Evolutionary conservation across 2,329 filamentous ascomycete genomes (phyloP), one percentile per base, ranked within the genome.

Genomic region (Aureobasidium sp.): DNA sequence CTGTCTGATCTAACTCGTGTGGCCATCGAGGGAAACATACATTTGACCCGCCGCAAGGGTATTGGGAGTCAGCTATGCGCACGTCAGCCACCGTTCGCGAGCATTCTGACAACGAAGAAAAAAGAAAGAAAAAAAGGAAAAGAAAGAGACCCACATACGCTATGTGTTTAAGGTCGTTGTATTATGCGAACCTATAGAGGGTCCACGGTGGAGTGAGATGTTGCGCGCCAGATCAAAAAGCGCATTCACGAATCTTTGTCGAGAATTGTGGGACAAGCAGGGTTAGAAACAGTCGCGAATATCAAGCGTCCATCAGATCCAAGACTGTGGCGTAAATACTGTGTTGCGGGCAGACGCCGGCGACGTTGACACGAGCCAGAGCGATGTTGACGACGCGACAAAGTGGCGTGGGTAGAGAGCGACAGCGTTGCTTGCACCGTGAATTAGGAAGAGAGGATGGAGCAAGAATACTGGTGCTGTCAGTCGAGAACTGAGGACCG

Each of bases 1-100:
- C 77, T 78, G 64, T 74, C 73, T 55, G 76, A 72, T 65, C 76
- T 72, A 64, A 75, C 74, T 64, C 75, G 74, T 63, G 76, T 72
- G 64, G 77, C 77, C 77, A 79, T 79, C 67, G 67, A 69, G 48
- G 49, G 20, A 56, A 31, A 47, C 60, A 62, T 62, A 25, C 60
- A 62, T 48, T 44, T 27, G 44, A 53, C 29, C 14, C 11, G 36
- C 64, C 66, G 65, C 31, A 59, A 55, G 59, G 63, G 63, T 65
- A 66, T 68, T 63, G 12, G 14, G 17, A 36, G 36, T 17, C 17
- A 20, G 45, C 55, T 58, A 20, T 22, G 53, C 42, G 31, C 55
- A 25, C 27, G 55, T 58, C 55, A 58, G 55, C 55, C 42, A 29
- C 42, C 7, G 20, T 27, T 11, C 27, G 34, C 17, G 4, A 12